Percentiles rank a stretch among this genome's conserved stretches.
Evolutionary conservation across 768 basidiomycete genomes (phyloP).

Genomic region (Mycena vulgaris): DNA sequence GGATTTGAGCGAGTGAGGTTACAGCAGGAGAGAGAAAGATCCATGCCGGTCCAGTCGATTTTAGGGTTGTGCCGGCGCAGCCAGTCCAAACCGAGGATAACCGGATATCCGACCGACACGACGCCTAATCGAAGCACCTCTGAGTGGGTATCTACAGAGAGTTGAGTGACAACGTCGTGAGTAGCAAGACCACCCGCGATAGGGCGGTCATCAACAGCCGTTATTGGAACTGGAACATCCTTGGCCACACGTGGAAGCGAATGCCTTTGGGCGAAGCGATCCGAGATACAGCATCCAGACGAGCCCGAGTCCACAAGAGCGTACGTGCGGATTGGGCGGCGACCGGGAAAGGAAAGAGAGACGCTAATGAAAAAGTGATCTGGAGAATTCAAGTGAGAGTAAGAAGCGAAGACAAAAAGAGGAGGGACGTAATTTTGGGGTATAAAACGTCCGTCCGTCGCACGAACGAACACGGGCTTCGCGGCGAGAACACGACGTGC

Average conservation of each 20-base stretch:
- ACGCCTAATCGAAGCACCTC: conserved; percentile 43
- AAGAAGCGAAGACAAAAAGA: not conserved
- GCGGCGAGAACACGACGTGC: too few species aligned
- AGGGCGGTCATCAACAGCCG: conserved; percentile 47
- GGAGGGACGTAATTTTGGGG: conserved; percentile 18
- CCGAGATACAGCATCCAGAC: conserved; percentile 45
- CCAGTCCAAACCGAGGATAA: too few species aligned
- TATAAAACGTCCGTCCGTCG: conserved; percentile 21
- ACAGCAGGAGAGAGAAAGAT: conserved; percentile 47
- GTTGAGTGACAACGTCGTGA: conserved; percentile 44
- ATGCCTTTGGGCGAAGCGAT: conserved; percentile 41
- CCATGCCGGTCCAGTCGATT: too few species aligned
- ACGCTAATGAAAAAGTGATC: conserved; percentile 3
- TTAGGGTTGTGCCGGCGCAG: too few species aligned
- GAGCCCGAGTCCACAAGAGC: conserved; percentile 48
- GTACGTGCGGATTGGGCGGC: conserved; percentile 42
- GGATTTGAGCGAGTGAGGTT: conserved; percentile 13
- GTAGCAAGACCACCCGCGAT: conserved; percentile 51
- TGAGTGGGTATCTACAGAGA: conserved; percentile 42
- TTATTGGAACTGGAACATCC: conserved; percentile 44
- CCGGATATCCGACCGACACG: too few species aligned
- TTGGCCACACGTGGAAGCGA: conserved; percentile 41
- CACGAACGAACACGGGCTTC: too few species aligned
- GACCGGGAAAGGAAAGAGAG: conserved; percentile 41
- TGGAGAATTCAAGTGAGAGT: too few species aligned